Conservation (phyloP, 140 eudicot genomes). For the Cichorium intybus region DNA sequence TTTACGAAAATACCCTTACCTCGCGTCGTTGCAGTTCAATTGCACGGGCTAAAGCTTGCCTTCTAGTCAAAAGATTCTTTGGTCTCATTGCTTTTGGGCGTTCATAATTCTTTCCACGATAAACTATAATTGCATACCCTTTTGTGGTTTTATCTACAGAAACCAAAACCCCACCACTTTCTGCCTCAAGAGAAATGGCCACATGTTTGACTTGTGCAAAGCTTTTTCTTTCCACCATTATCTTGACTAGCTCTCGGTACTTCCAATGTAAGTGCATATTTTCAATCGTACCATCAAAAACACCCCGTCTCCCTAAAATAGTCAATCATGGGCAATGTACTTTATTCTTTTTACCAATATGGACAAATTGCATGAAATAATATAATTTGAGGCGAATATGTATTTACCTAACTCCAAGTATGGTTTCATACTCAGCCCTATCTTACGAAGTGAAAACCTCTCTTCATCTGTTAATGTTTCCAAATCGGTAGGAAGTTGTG, state of each 20-base stretch:
- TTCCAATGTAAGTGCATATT: constrained; percentile 98
- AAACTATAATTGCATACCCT: constrained; percentile 74
- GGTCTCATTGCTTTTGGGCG: constrained; percentile 61
- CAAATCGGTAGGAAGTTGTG: constrained; percentile 72
- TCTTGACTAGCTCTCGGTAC: constrained; percentile 85
- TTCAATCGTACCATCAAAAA: constrained; percentile 87
- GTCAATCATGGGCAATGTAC: not conserved
- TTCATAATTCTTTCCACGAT: constrained; percentile 90
- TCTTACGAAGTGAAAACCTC: constrained; percentile 76
- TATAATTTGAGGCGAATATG: not conserved
- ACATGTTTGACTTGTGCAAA: constrained; percentile 73
- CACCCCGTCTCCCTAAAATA: constrained; percentile 73
- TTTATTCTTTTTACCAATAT: too few relatives aligned
- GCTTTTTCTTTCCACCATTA: constrained; percentile 66
- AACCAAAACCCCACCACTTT: constrained; percentile 94
- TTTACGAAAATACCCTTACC: constrained; percentile 36
- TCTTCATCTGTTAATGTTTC: constrained; percentile 88
- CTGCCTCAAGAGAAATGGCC: constrained; percentile 88
- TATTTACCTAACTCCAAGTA: constrained; percentile 71
- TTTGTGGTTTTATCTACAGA: constrained; percentile 75
- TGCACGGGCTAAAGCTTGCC: constrained; percentile 98
- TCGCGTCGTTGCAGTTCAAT: constrained; percentile 90
- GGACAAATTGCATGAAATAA: not conserved
- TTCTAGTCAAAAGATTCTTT: constrained; percentile 71
- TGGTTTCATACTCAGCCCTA: constrained; percentile 96